Base-by-base conservation (phyloP, 2,329 filamentous ascomycete genomes). In the Cercospora brassicicola region DNA sequence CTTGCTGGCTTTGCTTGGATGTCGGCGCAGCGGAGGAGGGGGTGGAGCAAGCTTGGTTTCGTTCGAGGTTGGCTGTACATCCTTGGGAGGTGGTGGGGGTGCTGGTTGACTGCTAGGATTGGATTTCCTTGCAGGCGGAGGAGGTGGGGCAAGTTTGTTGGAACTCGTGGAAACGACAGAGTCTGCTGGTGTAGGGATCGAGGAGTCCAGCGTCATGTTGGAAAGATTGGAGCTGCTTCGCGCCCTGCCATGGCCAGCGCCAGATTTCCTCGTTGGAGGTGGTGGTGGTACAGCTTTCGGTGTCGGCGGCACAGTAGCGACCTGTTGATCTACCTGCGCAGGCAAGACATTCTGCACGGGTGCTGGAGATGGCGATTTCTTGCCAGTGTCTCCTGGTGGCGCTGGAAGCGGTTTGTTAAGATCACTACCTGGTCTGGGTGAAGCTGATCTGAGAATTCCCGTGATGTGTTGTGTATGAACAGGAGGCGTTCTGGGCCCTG, bases 321-420 rank as follows among this genome's bases (percentile, higher is more conserved):
- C 33, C 26, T 66, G 45, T 15, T 36, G 53, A 48, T 65, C 39
- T 9, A 56, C 64, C 23, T 59, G 59, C 36, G 62, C 42, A 36
- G 69, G 69, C 18, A 55, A 60, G 45, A 23, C 10, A 23, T 64
- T 67, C 20, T 64, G 65, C 7, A 45, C 26, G 9, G 66, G 59
- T 7, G 63, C 55, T 11, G 39, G 15, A 11, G 64, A 63, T 51
- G 61, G 48, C 42, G 39, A 5, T 31, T 33, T 31, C 23, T 51
- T 20, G 10, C 59, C 36, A 36, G 61, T 20, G 20, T 59, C 60
- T 39, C 64, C 60, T 18, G 75, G 74, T 28, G 75, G 74, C 42
- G 66, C 68, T 56, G 76, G 87, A 4, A 90, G 81, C 1, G 88
- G 87, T 72, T 90, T 90, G 77, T 89, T 88, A 30, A 87, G 77